Percentiles rank a stretch among this genome's conserved stretches.
phyloP scores from a whole-genome alignment of 140 eudicot species.

The Erigeron philadelphicus region DNA sequence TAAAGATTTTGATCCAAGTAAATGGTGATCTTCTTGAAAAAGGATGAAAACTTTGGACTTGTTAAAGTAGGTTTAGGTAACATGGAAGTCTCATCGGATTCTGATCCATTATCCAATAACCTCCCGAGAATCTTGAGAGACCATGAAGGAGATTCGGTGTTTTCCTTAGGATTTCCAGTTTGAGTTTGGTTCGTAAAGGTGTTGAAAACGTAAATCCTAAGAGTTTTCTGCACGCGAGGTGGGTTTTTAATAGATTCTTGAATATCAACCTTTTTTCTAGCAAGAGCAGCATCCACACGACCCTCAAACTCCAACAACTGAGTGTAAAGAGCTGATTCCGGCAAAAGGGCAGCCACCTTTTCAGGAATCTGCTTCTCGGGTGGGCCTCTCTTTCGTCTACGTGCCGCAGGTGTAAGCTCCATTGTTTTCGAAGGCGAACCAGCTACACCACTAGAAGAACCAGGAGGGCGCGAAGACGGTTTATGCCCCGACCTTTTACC shows the following conservation, averaged over 20 bases:
- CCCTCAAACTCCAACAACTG: conserved; percentile 71
- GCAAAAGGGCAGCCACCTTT: conserved; percentile 67
- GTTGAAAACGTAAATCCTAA: conserved; percentile 65
- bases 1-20: conserved; percentile 75
- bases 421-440: conserved; percentile 73
- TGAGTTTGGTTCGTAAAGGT: conserved; percentile 58
- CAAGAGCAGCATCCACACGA: conserved; percentile 65
- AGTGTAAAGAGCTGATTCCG: conserved; percentile 76
- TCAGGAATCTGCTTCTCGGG: conserved; percentile 67
- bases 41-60: conserved; percentile 71
- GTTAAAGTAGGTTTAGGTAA: conserved; percentile 29
- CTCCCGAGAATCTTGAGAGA: conserved; percentile 76
- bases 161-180: conserved; percentile 25
- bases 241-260: conserved; percentile 61
- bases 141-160: conserved; percentile 69
- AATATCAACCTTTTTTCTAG: conserved; percentile 67
- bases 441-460: conserved; percentile 50
- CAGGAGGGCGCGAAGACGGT: conserved; percentile 54
- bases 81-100: conserved; percentile 26
- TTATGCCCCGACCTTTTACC: conserved; percentile 47
- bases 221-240: conserved; percentile 52
- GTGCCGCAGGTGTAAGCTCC: conserved; percentile 79
- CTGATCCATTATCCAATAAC: conserved; percentile 54
- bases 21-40: conserved; percentile 78
- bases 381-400: conserved; percentile 53